Base-by-base conservation (phyloP, 139 green algal genomes). In the Picochlorum sp. region DNA sequence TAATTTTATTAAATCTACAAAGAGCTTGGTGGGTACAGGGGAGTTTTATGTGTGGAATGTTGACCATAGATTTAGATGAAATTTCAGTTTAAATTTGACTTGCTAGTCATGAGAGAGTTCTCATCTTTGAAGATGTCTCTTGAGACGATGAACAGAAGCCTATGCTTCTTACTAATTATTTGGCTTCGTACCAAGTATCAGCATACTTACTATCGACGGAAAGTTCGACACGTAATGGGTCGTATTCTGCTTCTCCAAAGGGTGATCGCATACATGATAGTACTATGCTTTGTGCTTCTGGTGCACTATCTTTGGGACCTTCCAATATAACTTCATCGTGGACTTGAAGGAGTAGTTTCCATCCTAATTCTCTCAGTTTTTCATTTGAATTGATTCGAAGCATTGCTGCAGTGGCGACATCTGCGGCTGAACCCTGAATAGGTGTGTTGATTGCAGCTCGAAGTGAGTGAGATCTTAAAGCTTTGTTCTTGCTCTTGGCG, bases 291-390 rank as follows among this genome's bases (percentile, higher is more conserved):
- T 80, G 65, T 9, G 91, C 92, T 18, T 78, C 60, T 22, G 87
- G 74, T 8, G 76, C 75, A 13, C 55, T 74, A 56, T 90, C 85
- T 35, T 75, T 65, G 3, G 92, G 92, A 4, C 92, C 92, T 64
- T 98, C 92, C 55, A 98, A 57, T 61, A 98, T 97, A 2, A 98
- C 87, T 75, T 98, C 91, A 55, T 98, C 91, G 65, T 98, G 88
- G 30, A 96, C 83, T 81, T 96, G 90, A 67, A 97, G 83, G 37
- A 98, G 79, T 61, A 98, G 77, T 61, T 67, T 84, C 72, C 78
- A 98, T 18, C 89, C 88, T 7, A 94, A 63, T 26, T 80, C 52
- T 51, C 65, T 68, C 49, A 98, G 75, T 62, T 64, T 30, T 35
- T 64, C 28, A 61, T 81, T 71, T 0, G 52, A 26, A 1, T 66